Evolutionary conservation across 495 filamentous ascomycete genomes (phyloP).

Genomic region (Daldinia vernicosa): DNA sequence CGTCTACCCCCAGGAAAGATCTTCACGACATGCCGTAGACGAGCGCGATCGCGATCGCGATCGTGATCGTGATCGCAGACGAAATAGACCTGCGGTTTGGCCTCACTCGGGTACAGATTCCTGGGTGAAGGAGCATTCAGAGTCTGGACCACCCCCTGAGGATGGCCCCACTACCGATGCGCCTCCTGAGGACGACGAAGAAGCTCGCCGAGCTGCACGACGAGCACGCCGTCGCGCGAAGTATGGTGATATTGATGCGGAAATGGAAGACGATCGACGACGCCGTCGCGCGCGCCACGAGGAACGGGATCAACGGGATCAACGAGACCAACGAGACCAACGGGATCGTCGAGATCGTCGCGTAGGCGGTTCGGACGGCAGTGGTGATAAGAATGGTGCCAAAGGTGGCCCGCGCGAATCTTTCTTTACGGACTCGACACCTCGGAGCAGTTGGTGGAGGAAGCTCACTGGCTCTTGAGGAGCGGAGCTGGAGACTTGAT

Average conservation of each 20-base stretch:
- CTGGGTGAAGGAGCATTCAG: slow-evolving; percentile 68
- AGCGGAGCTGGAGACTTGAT: background rate
- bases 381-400: slow-evolving; percentile 53
- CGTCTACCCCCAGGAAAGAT: slow-evolving; percentile 55
- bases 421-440: slow-evolving; percentile 55
- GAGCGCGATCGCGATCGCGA: slow-evolving; percentile 24
- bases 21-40: slow-evolving; percentile 46
- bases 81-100: slow-evolving; percentile 53
- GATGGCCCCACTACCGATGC: slow-evolving; percentile 43
- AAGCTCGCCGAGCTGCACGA: slow-evolving; percentile 57
- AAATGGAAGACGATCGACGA: slow-evolving; percentile 56
- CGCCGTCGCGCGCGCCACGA: slow-evolving; percentile 58
- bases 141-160: slow-evolving; percentile 62
- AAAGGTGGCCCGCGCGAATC: slow-evolving; percentile 48
- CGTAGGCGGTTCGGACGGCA: slow-evolving; percentile 53
- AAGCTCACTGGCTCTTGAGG: slow-evolving; percentile 51
- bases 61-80: slow-evolving; percentile 36
- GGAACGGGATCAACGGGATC: slow-evolving; percentile 52
- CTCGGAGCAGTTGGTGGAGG: slow-evolving; percentile 65
- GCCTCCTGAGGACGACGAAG: slow-evolving; percentile 51
- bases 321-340: slow-evolving; percentile 15
- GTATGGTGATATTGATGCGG: slow-evolving; percentile 52
- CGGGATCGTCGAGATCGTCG: slow-evolving; percentile 47
- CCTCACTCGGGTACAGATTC: slow-evolving; percentile 65
- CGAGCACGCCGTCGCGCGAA: slow-evolving; percentile 56